phyloP scores from a whole-genome alignment of 2,329 filamentous ascomycete species.

The Fusarium haematococcum region DNA sequence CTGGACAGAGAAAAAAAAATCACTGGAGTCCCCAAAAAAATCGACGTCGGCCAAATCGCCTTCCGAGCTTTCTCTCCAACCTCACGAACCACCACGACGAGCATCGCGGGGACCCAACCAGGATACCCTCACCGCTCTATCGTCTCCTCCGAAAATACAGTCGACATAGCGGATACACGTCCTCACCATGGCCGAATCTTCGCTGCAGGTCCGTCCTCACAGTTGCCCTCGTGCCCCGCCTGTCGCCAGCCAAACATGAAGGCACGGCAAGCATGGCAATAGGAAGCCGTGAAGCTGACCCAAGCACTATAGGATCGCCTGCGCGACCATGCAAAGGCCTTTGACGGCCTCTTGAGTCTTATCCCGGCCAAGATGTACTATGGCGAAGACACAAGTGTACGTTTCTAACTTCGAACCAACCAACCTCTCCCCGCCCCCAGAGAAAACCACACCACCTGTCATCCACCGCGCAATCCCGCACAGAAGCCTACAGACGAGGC shows the following conservation, averaged over 20 bases:
- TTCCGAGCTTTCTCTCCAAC: conserved; percentile 37
- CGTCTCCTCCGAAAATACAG: neutral
- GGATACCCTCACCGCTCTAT: neutral
- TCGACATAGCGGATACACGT: neutral
- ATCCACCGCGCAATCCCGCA: neutral
- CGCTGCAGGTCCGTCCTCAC: conserved; percentile 59
- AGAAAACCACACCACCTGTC: conserved; percentile 7
- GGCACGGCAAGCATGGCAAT: conserved; percentile 16
- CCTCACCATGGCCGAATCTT: conserved; percentile 56
- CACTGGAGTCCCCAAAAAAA: conserved; percentile 34
- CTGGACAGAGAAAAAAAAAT: conserved; percentile 33
- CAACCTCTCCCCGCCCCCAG: conserved; percentile 6
- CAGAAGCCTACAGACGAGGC: conserved; percentile 2
- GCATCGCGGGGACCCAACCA: neutral
- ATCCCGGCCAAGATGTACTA: conserved; percentile 95
- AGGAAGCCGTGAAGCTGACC: conserved; percentile 37
- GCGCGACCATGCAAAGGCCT: conserved; percentile 75
- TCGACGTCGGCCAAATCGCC: conserved; percentile 34
- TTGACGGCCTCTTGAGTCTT: conserved; percentile 86
- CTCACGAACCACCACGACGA: conserved; percentile 13
- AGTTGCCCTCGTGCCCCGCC: conserved; percentile 44
- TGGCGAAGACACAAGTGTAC: conserved; percentile 84
- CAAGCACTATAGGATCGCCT: conserved; percentile 62
- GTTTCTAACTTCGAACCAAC: conserved; percentile 51
- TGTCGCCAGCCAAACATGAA: conserved; percentile 19